Base-by-base conservation (phyloP, 371 early-diverging fungal species). In the Rhizopus delemar region DNA sequence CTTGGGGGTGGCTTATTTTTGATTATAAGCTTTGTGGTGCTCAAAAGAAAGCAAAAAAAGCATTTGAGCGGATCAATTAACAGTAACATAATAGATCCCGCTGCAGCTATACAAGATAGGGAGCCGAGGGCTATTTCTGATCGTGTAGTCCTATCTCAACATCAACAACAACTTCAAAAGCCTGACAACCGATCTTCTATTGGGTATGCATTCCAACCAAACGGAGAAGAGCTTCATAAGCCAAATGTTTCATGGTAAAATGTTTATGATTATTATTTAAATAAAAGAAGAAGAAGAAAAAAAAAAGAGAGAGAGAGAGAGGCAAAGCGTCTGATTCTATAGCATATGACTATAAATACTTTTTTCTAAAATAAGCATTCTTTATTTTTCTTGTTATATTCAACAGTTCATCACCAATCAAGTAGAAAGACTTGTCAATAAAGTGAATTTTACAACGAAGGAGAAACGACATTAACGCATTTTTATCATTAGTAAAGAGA, bases 111-210 rank as follows among this genome's bases (percentile, higher is more conserved):
- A 6, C 51, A 46, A 45, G 43, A 56, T 15, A 59, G 46, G 9
- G 53, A 36, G 3, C 62, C 63, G 5, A n/a, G 5, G 0, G 63
- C 41, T 5, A 33, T 54, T n/a, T 63, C 59, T 32, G 46, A 39
- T 15, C 35, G 54, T 38, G 58, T 41, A 0, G 12, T 43, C 9
- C 51, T 56, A 22, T 22, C 22, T 22, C 22, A 22, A 22, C 22
- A 22, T 3, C 53, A 57, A 29, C 13, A 34, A 22, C 52, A 51
- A 11, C 41, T 56, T 15, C 54, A 59, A 38, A 70, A 70, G 16
- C 70, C 70, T 7, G 70, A 70, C 29, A 59, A 62, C 53, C 63
- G 70, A 31, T 66, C 66, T 2, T 70, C 70, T 2, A 28, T 63
- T 13, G 36, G 62, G 4, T 59, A 66, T 60, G 62, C 56, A 3